Conservation (phyloP, 257 asterid genomes). For the Pogostemon cablin region DNA sequence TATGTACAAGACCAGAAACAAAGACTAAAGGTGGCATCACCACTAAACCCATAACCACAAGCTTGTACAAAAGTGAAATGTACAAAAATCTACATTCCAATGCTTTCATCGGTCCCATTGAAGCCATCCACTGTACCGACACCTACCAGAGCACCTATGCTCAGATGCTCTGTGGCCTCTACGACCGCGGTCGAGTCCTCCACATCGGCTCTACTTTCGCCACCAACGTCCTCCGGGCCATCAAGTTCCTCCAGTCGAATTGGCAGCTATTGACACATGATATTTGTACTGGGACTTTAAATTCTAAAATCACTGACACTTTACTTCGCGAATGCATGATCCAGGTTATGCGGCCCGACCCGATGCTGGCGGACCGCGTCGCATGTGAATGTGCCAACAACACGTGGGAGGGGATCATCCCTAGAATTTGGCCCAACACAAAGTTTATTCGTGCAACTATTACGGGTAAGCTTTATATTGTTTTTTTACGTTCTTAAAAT, state of each 20-base stretch:
- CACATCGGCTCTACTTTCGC: not conserved
- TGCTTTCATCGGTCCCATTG: not conserved
- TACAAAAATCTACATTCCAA: not conserved
- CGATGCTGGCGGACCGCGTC: constrained; percentile 31
- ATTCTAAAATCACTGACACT: not conserved
- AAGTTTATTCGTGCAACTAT: not conserved
- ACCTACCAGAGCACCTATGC: not conserved
- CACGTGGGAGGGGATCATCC: constrained; percentile 40
- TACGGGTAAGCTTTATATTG: too few species aligned
- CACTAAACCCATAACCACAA: not conserved
- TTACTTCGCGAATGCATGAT: constrained; percentile 19
- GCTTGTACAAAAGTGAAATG: not conserved
- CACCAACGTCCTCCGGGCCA: not conserved
- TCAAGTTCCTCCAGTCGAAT: not conserved
- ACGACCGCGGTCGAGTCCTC: not conserved
- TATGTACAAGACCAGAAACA: not conserved
- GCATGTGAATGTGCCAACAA: constrained; percentile 20
- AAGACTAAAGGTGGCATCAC: not conserved
- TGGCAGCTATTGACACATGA: not conserved
- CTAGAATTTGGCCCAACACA: constrained; percentile 41
- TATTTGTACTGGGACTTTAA: not conserved
- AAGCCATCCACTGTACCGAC: not conserved
- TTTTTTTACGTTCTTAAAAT: too few species aligned
- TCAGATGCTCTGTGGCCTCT: too few species aligned
- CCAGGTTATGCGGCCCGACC: constrained; percentile 36